Evolutionary conservation across 1,139 yeast genomes (phyloP).

Genomic region (Candida buenavistaensis): DNA sequence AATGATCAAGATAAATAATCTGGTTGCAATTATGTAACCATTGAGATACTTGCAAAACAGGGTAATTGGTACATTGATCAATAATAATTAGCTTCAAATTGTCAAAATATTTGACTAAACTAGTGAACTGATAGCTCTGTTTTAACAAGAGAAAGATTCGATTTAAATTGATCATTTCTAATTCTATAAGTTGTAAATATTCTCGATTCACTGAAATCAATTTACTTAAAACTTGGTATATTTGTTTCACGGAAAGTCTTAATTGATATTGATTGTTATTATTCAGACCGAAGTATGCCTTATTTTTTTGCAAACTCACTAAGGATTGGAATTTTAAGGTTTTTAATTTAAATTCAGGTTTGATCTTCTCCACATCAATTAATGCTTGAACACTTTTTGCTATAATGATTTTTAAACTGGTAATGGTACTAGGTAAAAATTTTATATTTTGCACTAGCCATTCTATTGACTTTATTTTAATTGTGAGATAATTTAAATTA

Average conservation of each 20-base stretch:
- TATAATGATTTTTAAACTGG: slow-evolving; percentile 8
- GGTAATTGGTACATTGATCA: slow-evolving; percentile 12
- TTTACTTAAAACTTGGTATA: slow-evolving; percentile 3
- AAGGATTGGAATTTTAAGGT: slow-evolving; percentile 8
- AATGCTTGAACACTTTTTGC: background rate
- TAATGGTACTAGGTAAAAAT: slow-evolving; percentile 10
- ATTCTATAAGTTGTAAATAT: slow-evolving; percentile 7
- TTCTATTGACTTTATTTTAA: slow-evolving; percentile 3
- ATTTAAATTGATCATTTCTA: slow-evolving; percentile 10
- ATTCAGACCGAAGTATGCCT: background rate
- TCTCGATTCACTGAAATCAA: slow-evolving; percentile 3
- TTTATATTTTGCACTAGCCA: slow-evolving; percentile 1
- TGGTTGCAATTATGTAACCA: slow-evolving; percentile 8
- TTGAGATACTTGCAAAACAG: slow-evolving; percentile 4
- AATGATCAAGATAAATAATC: slow-evolving; percentile 6
- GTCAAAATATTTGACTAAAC: slow-evolving; percentile 1
- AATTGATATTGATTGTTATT: background rate
- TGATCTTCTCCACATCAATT: too few species aligned
- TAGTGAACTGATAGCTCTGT: slow-evolving; percentile 1
- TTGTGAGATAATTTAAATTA: slow-evolving; percentile 4
- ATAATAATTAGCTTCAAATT: slow-evolving; percentile 8
- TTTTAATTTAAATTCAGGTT: slow-evolving; percentile 5
- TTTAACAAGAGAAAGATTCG: slow-evolving; percentile 2
- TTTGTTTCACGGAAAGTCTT: background rate
- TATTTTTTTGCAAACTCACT: slow-evolving; percentile 2